Base-by-base conservation (phyloP, 768 basidiomycete species). In the Sarcodon aspratus region DNA sequence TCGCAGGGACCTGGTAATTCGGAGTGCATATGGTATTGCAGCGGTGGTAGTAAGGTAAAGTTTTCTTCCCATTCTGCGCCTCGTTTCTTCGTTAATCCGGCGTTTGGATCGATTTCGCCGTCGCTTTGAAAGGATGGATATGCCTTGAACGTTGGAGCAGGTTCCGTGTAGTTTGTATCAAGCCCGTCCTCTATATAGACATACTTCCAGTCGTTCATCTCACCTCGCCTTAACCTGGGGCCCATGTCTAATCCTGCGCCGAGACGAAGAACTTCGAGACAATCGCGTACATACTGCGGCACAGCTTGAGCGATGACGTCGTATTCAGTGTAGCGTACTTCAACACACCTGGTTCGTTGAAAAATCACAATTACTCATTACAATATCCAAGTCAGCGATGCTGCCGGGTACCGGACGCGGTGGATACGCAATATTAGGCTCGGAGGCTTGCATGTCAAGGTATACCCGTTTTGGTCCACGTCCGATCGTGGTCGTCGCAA, bases 301-400 rank as follows among this genome's bases (percentile, higher is more conserved):
- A 53, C 47, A 61, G 50, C 47, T 47, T 48, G 48, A 53, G 42
- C 57, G 51, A 27, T 9, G 15, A 9, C 37, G 37, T 38, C 17
- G 9, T 8, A 15, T 27, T 42, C 40, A 27, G 13, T 15, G 40
- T 15, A 42, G 13, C 9, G 9, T 17, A 42, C 15, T 27, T 9
- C 7, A 27, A 8, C 15, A 17, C 27, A 85, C 88, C 73, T 89
- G 88, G 56, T 78, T 74, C 53, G 78, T 73, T 12, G 80, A 79
- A 62, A 93, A 96, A 66, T 95, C 90, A 61, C 96, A 99, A 57
- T 93, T 79, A 38, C 92, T 83, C 85, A 94, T 85, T 5, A 97
- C 72, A 38, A 84, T 69, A 64, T 99, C 95, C 55, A 99, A 66
- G 63, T 99, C 96, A 8, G 89, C 76, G 15, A 94, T 75, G 50